These are phyloP conservation scores for Globomyces pollinis-pini DNA, from an alignment of 192 early-diverging fungal species.

Conservation along the genomic window DNA sequence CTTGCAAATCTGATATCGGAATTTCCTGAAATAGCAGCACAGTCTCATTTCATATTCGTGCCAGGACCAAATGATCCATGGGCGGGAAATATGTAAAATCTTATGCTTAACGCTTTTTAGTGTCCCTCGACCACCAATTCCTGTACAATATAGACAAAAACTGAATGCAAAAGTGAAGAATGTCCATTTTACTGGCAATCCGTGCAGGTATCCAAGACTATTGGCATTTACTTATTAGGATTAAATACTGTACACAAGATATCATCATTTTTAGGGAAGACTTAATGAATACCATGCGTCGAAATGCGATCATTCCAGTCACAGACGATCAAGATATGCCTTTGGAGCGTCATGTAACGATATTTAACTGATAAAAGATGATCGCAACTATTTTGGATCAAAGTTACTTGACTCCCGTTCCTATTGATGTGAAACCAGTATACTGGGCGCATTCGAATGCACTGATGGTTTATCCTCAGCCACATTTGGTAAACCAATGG, in stretches of 20 bases:
- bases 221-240: conserved; percentile 37
- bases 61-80: conserved; percentile 84
- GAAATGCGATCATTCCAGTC: conserved; percentile 62
- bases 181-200: conserved; percentile 69
- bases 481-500: conserved; percentile 62
- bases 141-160: conserved; percentile 59
- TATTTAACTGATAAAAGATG: conserved; percentile 37
- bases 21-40: conserved; percentile 47
- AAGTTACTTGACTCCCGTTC: conserved; percentile 76
- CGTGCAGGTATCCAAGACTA: too few relatives aligned
- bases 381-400: conserved; percentile 78
- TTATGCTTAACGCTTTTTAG: too few relatives aligned
- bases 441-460: conserved; percentile 80
- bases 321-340: conserved; percentile 17
- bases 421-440: conserved; percentile 64
- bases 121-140: conserved; percentile 68
- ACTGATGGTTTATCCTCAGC: conserved; percentile 78
- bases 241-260: conserved; percentile 86
- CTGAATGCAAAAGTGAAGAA: conserved; percentile 51
- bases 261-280: conserved; percentile 88
- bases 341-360: conserved; percentile 19
- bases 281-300: conserved; percentile 61
- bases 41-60: conserved; percentile 78
- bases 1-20: conserved; percentile 62
- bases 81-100: conserved; percentile 57